A percentile compares a stretch with the other conserved stretches of the same genome.
Evolutionary conservation across 371 early-diverging fungal species (phyloP).

Genomic region (Haplosporangium sp.): DNA sequence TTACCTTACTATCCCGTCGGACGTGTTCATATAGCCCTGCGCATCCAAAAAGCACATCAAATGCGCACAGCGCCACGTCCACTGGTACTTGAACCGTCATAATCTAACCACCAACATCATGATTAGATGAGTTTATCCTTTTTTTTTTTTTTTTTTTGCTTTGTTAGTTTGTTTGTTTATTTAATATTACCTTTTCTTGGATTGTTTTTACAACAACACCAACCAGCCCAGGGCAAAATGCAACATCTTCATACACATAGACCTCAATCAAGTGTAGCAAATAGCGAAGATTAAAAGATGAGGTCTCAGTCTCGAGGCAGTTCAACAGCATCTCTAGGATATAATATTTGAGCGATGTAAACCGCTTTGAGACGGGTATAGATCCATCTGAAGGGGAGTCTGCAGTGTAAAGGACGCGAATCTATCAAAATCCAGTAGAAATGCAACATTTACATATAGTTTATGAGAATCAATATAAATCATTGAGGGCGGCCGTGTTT

Average conservation of each 20-base stretch:
- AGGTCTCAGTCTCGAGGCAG: constrained; percentile 75
- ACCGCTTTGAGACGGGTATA: constrained; percentile 51
- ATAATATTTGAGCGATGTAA: constrained; percentile 73
- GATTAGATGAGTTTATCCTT: neutral
- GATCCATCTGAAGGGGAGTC: constrained; percentile 54
- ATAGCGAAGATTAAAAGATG: constrained; percentile 75
- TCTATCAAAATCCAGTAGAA: constrained; percentile 32
- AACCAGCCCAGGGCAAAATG: constrained; percentile 79
- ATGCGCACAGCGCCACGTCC: constrained; percentile 76
- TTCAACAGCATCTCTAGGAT: constrained; percentile 75
- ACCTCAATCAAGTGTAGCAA: constrained; percentile 77
- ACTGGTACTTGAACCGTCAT: constrained; percentile 72
- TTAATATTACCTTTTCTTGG: constrained; percentile 74
- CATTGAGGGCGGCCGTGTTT: too few relatives aligned
- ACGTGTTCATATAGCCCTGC: constrained; percentile 75
- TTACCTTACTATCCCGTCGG: constrained; percentile 77
- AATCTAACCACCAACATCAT: constrained; percentile 54
- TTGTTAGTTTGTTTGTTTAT: neutral
- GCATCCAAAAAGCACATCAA: constrained; percentile 78
- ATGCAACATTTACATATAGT: neutral
- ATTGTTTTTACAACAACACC: constrained; percentile 78
- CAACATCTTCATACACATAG: constrained; percentile 83
- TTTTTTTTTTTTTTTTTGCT: neutral
- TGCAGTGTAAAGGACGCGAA: constrained; percentile 68
- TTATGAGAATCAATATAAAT: too few relatives aligned